Base-by-base conservation (phyloP, 176 grass and related monocot genomes). In the Eleusine indica region DNA sequence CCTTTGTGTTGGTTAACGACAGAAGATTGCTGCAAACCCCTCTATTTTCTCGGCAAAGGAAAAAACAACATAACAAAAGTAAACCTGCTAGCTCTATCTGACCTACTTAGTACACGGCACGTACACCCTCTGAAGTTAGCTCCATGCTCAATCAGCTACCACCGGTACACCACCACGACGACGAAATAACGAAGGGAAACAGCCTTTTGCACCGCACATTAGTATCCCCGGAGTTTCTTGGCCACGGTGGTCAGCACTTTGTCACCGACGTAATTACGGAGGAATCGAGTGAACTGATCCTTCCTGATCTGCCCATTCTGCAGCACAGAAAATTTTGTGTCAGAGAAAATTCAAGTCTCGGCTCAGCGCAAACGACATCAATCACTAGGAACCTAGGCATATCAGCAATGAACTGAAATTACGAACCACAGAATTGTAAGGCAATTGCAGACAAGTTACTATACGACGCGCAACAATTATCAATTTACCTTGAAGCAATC, bases 221-320 rank as follows among this genome's bases (percentile, higher is more conserved):
- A 92, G 22, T 84, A 85, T 82, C 91, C 87, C 69, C 87, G 73
- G 11, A 94, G 83, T 70, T 91, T 98, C 62, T 41, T 89, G 41
- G 94, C 87, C 37, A 82, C 85, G 54, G 87, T 84, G 48, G 65
- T 81, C 48, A 98, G 70, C 12, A 95, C 76, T 32, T 85, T 81
- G 75, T 98, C 96, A 25, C 93, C 96, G 58, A 84, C 63, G 56
- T 74, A 64, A 3, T 39, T 39, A 65, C 93, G 89, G 80, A 98
- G 74, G 76, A 77, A 89, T 17, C 77, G 83, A 49, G 95, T 90
- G 87, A 98, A 98, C 6, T 87, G 65, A 0, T 89, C 83, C 84
- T 93, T 98, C 73, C 71, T 88, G 2, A 98, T 87, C 71, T 87
- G 90, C 19, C 87, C 91, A 80, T 56, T 94, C 96, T 98, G 91